Evolutionary conservation across 108 stramenopile species (phyloP).

Genomic region (Fragilaria radians): DNA sequence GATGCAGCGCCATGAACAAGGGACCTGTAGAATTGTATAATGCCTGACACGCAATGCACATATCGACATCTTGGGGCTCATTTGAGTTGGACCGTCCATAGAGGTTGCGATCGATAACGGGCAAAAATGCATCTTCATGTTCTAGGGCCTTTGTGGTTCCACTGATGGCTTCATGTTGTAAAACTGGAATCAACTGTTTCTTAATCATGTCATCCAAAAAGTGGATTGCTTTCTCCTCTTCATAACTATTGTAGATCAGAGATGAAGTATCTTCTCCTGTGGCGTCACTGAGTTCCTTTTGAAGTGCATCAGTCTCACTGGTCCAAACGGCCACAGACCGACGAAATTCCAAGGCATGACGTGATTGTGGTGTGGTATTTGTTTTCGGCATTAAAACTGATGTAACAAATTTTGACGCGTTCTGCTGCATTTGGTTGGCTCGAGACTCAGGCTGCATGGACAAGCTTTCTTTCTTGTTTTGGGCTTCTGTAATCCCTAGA

Average conservation of each 20-base stretch:
- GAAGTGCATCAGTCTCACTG: slow-evolving; percentile 38
- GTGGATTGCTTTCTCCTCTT: slow-evolving; percentile 56
- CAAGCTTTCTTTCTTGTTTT: slow-evolving; percentile 10
- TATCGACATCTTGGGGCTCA: slow-evolving; percentile 75
- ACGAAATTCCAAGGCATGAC: slow-evolving; percentile 76
- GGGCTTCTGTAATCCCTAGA: slow-evolving; percentile 45
- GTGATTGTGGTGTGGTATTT: slow-evolving; percentile 51
- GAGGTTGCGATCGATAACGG: slow-evolving; percentile 54
- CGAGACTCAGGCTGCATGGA: slow-evolving; percentile 13
- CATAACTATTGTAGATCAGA: slow-evolving; percentile 35
- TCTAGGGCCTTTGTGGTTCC: slow-evolving; percentile 75
- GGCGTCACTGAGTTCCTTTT: slow-evolving; percentile 46
- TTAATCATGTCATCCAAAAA: slow-evolving; percentile 80
- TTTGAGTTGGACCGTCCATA: slow-evolving; percentile 59
- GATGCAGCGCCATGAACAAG: slow-evolving; percentile 77
- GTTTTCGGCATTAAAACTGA: slow-evolving; percentile 69
- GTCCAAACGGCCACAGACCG: slow-evolving; percentile 65
- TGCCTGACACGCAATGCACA: slow-evolving; percentile 76
- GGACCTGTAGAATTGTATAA: slow-evolving; percentile 70
- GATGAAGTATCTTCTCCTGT: slow-evolving; percentile 59
- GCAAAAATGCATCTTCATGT: slow-evolving; percentile 78
- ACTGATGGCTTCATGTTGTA: slow-evolving; percentile 83
- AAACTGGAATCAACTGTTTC: slow-evolving; percentile 65
- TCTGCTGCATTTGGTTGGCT: slow-evolving; percentile 43
- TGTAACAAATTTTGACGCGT: slow-evolving; percentile 56